phyloP scores from a whole-genome alignment of 805 yeast species.

The Ogataea glucozyma region DNA sequence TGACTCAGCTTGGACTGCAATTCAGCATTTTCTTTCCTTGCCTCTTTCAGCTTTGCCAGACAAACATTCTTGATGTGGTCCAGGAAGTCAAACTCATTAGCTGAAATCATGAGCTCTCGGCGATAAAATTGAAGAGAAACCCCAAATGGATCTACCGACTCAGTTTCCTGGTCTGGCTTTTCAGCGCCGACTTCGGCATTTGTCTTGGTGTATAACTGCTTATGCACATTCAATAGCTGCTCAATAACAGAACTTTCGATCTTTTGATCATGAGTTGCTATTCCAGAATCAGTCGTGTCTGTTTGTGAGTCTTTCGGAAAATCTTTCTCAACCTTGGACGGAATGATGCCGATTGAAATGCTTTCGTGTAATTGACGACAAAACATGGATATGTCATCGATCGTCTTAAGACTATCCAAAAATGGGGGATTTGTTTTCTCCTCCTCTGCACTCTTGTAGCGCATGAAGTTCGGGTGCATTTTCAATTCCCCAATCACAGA shows the following conservation, averaged over 20 bases:
- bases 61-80: constrained; percentile 49
- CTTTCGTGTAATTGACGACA: not conserved
- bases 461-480: constrained; percentile 49
- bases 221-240: constrained; percentile 22
- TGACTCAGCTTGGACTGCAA: not conserved
- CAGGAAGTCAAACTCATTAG: constrained; percentile 63
- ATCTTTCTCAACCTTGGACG: not conserved
- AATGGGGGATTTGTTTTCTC: not conserved
- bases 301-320: not conserved
- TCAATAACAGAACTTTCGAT: constrained; percentile 6
- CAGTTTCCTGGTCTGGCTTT: not conserved
- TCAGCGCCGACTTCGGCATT: constrained; percentile 4
- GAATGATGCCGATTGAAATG: not conserved
- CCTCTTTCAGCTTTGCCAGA: not conserved
- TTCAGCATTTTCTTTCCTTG: not conserved
- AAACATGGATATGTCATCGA: constrained; percentile 1
- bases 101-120: constrained; percentile 55
- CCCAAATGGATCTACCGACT: not conserved
- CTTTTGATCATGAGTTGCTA: not conserved
- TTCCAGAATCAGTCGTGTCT: not conserved
- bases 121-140: constrained; percentile 45
- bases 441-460: not conserved
- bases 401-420: not conserved
- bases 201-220: constrained; percentile 18
- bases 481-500: constrained; percentile 37